Evolutionary conservation across 225 moss, liverwort and hornwort genomes (phyloP), one percentile per base, ranked within the genome.

Genomic region (Polytrichum commune): DNA sequence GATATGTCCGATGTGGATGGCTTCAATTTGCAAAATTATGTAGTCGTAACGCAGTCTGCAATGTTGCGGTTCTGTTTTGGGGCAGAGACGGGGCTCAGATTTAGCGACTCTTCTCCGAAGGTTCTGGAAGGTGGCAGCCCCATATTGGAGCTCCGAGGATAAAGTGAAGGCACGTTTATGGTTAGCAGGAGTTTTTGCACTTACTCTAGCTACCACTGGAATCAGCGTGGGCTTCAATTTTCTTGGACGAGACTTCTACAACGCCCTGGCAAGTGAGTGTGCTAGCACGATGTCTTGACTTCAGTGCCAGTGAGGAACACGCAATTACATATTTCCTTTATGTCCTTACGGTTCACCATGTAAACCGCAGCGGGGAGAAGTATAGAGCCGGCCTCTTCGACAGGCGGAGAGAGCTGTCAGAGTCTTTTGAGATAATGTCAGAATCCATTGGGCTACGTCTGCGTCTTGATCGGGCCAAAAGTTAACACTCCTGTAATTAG

Each of bases 221-320:
- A 96, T 96, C 55, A 96, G 93, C 74, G 96, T 96, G 63, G 93
- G 90, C 68, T 96, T 96, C 86, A 96, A 92, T 82, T 96, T 93
- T 69, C 83, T 96, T 65, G 93, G 96, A 71, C 90, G 96, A 73
- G 96, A 96, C 79, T 96, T 96, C 75, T 92, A 96, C 74, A 96
- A 93, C 79, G 93, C 96, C 53, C 88, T 96, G 69, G 93, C 96
- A 30, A 93, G 96, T 96, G 81, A 84, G 96, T 84, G 62, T 69
- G 30, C 29, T 5, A 8, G 8, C 65, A 19, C 22, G 19, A 7
- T 30, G 20, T 23, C 22, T 65, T 16, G 35, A 32, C 18, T 33
- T 38, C n/a, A 22, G 7, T 24, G 22, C 24, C 22, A 58, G 58
- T 23, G 24, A 20, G 22, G 9, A 0, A 23, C 6, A 20, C 7